Base-by-base conservation (phyloP, 1,284 basidiomycete species). In the Grifola frondosa region DNA sequence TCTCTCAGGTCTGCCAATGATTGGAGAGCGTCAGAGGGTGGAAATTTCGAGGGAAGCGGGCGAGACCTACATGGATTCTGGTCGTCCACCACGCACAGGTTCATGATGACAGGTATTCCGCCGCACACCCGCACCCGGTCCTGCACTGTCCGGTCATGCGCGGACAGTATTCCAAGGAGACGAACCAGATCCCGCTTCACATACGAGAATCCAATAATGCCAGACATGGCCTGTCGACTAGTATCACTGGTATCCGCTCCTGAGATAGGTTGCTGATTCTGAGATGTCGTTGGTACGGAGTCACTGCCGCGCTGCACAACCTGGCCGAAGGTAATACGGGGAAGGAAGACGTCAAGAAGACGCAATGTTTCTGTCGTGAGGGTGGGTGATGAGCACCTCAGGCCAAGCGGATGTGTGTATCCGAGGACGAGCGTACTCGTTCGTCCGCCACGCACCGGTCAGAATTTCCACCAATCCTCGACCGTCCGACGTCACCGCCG, bases 51-150 rank as follows among this genome's bases (percentile, higher is more conserved):
- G 6, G 37, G 12, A 20, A 37, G 6, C 22, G 32, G 17, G 26
- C 35, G 25, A 26, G n/a, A 77, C 83, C 63, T 61, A 95, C 92
- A 94, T 30, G 91, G 90, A 64, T 95, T 96, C 44, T 84, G 69
- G 56, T 94, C 91, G 61, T 97, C 92, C 20, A 92, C 74, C 17
- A 91, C 88, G 62, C 91, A 95, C 68, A 93, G 71, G 53, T 85
- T 84, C 74, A 96, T 80, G 6, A 96, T 75, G 30, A 91, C 75
- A 42, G 81, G 74, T 45, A 96, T 81, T 22, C 92, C 92, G 6
- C 80, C 84, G 42, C 72, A 78, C 32, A 64, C 66, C 28, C 91
- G 75, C 29, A 86, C 76, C 6, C 78, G 75, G 60, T 94, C 86
- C 60, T 94, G 91, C 33, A 84, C 78, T 15, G 62, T 67, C 54